Conservation (phyloP, 371 early-diverging fungal genomes). For the Nosema bombycis region DNA sequence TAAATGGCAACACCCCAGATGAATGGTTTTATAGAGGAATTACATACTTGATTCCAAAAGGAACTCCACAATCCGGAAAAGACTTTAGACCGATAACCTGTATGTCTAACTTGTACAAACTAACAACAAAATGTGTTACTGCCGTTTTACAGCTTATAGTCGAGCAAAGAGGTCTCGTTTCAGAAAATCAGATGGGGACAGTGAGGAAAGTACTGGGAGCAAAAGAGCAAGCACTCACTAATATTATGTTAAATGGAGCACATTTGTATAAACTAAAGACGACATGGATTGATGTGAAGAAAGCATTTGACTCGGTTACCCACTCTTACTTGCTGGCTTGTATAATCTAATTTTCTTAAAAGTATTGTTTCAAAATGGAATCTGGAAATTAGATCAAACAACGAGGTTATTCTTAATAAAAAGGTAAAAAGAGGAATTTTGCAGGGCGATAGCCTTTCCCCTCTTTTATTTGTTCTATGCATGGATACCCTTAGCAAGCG, state of each 20-base stretch:
- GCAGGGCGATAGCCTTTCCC: conserved; percentile 30
- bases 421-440: conserved; percentile 14
- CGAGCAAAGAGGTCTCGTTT: neutral
- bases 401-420: neutral
- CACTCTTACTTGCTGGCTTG: neutral
- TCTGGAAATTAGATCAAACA: conserved; percentile 1
- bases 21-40: neutral
- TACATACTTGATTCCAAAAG: neutral
- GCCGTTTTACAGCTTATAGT: neutral
- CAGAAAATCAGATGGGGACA: conserved; percentile 2
- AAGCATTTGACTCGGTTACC: neutral
- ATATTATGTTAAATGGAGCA: conserved; percentile 3
- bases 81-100: conserved; percentile 8
- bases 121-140: conserved; percentile 1
- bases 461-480: conserved; percentile 26
- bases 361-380: conserved; percentile 5
- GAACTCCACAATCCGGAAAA: neutral
- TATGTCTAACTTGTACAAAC: conserved; percentile 10
- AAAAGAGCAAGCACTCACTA: conserved; percentile 16
- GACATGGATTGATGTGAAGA: conserved; percentile 11
- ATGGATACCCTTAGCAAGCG: conserved; percentile 25
- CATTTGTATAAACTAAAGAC: neutral
- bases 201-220: neutral
- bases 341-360: neutral
- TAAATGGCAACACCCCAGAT: neutral